Evolutionary conservation across 768 basidiomycete genomes (phyloP).

Genomic region (Leucosporidium creatinivorum): DNA sequence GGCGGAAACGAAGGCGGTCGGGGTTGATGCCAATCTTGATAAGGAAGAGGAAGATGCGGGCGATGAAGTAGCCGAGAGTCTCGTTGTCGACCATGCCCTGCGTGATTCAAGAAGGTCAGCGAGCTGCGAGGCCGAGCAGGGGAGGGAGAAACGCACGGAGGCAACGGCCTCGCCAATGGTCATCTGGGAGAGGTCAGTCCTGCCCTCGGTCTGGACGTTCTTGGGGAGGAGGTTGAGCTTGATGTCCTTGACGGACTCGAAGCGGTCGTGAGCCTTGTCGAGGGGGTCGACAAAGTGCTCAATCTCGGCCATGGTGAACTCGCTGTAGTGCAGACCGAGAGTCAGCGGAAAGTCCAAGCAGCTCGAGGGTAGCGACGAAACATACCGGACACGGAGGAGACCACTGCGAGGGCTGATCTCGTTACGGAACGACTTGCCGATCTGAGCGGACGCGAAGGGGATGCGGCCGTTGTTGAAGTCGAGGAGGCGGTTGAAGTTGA

Average conservation of each 20-base stretch:
- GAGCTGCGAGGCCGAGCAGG: too few species aligned
- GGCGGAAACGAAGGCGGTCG: constrained; percentile 76
- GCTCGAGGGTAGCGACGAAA: neutral
- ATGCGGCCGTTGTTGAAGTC: constrained; percentile 97
- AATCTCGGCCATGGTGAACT: constrained; percentile 99
- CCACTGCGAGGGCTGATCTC: constrained; percentile 97
- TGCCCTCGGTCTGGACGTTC: constrained; percentile 70
- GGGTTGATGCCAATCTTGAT: constrained; percentile 84
- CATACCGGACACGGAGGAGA: constrained; percentile 75
- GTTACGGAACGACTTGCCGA: constrained; percentile 92
- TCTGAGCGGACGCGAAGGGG: constrained; percentile 94
- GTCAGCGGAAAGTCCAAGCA: too few species aligned
- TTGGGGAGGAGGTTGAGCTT: constrained; percentile 71
- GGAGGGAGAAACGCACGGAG: constrained; percentile 40
- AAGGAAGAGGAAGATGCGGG: constrained; percentile 81
- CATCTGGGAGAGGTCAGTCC: constrained; percentile 57
- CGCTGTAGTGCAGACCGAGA: constrained; percentile 41
- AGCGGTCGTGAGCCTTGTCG: constrained; percentile 80
- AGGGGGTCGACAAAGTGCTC: constrained; percentile 96
- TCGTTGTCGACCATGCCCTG: constrained; percentile 84
- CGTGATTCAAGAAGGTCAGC: neutral
- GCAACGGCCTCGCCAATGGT: constrained; percentile 82
- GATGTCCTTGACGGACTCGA: constrained; percentile 69
- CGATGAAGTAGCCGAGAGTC: constrained; percentile 95
- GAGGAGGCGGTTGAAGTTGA: constrained; percentile 92